These are phyloP conservation scores for Sungouiella blattae DNA, from an alignment of 805 yeast species.

Conservation along the genomic window DNA sequence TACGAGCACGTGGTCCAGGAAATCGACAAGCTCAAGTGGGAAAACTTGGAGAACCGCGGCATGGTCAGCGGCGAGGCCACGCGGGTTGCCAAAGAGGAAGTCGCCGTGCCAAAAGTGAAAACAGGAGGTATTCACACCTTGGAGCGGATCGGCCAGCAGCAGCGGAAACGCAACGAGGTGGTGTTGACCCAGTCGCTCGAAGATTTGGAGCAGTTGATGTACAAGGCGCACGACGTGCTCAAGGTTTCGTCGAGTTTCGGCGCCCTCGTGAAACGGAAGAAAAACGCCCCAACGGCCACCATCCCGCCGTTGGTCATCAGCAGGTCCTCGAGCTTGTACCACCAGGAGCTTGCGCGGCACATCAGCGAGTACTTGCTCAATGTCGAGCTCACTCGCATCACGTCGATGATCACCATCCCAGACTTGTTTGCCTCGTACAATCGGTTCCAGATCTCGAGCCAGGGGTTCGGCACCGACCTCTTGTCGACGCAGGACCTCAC, in stretches of 20 bases:
- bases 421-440: slow-evolving; percentile 43
- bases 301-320: slow-evolving; percentile 35
- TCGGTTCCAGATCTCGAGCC: slow-evolving; percentile 29
- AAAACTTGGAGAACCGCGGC: slow-evolving; percentile 30
- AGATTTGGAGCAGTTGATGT: slow-evolving; percentile 73
- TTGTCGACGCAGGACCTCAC: slow-evolving; percentile 67
- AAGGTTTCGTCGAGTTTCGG: slow-evolving; percentile 28
- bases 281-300: background rate
- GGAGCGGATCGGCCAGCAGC: slow-evolving; percentile 52
- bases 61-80: slow-evolving; percentile 12
- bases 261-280: slow-evolving; percentile 9
- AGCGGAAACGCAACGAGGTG: slow-evolving; percentile 54
- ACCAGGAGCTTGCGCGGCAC: slow-evolving; percentile 74
- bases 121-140: slow-evolving; percentile 69
- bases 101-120: slow-evolving; percentile 5
- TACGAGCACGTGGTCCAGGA: slow-evolving; percentile 38
- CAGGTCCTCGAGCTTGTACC: slow-evolving; percentile 36
- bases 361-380: slow-evolving; percentile 62
- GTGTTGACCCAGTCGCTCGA: slow-evolving; percentile 67
- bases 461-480: slow-evolving; percentile 55
- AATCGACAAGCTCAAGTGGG: slow-evolving; percentile 53
- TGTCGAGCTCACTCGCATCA: slow-evolving; percentile 24
- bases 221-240: slow-evolving; percentile 72
- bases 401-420: slow-evolving; percentile 39
- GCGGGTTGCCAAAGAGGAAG: slow-evolving; percentile 24